Evolutionary conservation across 768 basidiomycete genomes (phyloP).

Genomic region (Candolleomyces aberdarensis): DNA sequence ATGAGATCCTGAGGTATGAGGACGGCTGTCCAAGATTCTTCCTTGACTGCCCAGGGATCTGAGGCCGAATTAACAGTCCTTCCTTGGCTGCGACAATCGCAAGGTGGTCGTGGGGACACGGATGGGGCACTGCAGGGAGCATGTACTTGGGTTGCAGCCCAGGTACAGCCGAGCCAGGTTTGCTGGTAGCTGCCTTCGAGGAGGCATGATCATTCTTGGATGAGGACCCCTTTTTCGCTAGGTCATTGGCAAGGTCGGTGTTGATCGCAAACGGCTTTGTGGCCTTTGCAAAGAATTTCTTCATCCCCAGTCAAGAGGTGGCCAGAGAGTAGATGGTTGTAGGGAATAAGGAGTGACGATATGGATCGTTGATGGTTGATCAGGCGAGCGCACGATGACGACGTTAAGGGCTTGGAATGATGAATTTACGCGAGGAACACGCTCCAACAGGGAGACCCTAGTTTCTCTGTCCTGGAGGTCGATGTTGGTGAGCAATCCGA

Average conservation of each 20-base stretch:
- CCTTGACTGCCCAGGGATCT: conserved; percentile 27
- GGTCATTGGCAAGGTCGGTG: background rate
- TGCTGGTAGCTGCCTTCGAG: conserved; percentile 10
- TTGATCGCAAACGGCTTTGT: conserved; percentile 32
- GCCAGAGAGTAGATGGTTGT: background rate
- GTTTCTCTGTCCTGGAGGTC: no score
- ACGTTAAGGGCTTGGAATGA: no score
- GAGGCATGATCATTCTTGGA: conserved; percentile 3
- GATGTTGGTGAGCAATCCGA: no score
- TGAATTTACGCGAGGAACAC: no score
- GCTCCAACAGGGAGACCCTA: no score
- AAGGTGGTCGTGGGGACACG: conserved; percentile 67
- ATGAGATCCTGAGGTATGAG: conserved; percentile 44
- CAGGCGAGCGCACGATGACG: no score
- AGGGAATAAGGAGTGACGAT: no score
- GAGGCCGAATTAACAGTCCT: conserved; percentile 68
- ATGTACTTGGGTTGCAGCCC: conserved; percentile 61
- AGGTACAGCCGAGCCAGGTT: conserved; percentile 12
- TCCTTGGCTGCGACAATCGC: conserved; percentile 54
- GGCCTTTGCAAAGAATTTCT: conserved; percentile 37
- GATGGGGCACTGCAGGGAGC: conserved; percentile 72
- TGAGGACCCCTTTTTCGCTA: background rate
- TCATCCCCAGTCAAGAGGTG: conserved; percentile 27
- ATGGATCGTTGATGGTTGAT: no score
- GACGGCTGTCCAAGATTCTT: conserved; percentile 15